Evolutionary conservation across 495 filamentous ascomycete species (phyloP), one percentile per base, ranked within the genome.

Genomic region (Lepraria neglecta): DNA sequence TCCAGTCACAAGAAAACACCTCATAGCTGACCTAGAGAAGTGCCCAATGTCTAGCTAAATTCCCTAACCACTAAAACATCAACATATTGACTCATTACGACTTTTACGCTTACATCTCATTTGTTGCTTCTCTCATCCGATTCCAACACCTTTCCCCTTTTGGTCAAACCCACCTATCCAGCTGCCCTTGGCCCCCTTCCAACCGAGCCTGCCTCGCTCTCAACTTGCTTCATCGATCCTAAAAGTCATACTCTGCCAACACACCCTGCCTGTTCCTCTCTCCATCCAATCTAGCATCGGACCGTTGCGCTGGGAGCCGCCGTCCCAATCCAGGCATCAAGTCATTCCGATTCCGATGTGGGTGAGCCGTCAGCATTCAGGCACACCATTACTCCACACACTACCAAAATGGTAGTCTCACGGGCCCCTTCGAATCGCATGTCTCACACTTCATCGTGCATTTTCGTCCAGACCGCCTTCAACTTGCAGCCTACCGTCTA

Each of bases 401-500:
- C 24, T 33, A 54, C 31, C 51, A 54, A 12, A 24, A 35, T 38
- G 31, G 51, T 54, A 38, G 31, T 54, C 51, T 54, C 17, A 28
- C 51, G 35, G 7, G 35, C 33, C 33, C 56, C 50, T 65, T 60
- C 63, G 55, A 65, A 61, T 65, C 58, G 56, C 24, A n/a, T 61
- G 53, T 57, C 58, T 65, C 50, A 61, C 61, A 65, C 63, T 65
- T 65, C 63, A 65, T 57, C 63, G 61, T 65, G 63, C 63, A 65
- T 65, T 57, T 28, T 56, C 31, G 31, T 43, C 59, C 44, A 35
- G 40, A 55, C 45, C 59, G 38, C 54, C 57, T 56, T 56, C 50
- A 30, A 33, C 24, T 46, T 24, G 27, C 42, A 42, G 17, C 11
- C 11, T 58, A 44, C 47, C 56, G 7, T 47, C 17, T n/a, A 24